These are phyloP conservation scores for Canariomyces notabilis DNA, from an alignment of 2,329 filamentous ascomycete species.

Conservation along the genomic window DNA sequence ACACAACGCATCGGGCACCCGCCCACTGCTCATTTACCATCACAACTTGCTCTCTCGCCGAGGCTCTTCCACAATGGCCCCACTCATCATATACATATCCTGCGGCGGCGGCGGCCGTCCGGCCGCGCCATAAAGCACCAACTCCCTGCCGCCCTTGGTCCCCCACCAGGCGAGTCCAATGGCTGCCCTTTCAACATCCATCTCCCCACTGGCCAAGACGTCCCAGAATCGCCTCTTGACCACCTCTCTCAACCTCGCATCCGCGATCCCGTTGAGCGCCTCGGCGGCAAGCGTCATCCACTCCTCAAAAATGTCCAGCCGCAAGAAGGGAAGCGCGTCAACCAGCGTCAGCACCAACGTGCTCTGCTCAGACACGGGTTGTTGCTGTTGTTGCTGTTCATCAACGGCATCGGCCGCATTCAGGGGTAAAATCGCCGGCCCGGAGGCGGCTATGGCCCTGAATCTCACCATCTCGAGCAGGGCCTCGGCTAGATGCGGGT, in stretches of 20 bases:
- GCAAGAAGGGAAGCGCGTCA: conserved; percentile 71
- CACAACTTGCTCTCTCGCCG: conserved; percentile 17
- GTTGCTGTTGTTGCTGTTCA: conserved; percentile 31
- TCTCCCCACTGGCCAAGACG: conserved; percentile 71
- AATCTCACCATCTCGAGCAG: conserved; percentile 73
- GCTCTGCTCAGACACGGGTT: conserved; percentile 67
- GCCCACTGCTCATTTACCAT: too few relatives aligned
- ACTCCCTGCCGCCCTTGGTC: conserved; percentile 48
- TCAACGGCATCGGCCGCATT: conserved; percentile 3
- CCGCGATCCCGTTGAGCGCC: conserved; percentile 59
- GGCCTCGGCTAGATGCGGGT: conserved; percentile 74
- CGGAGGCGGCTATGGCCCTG: conserved; percentile 50
- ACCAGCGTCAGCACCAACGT: conserved; percentile 71
- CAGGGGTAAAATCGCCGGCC: too few relatives aligned
- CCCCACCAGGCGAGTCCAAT: conserved; percentile 86
- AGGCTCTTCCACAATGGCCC: conserved; percentile 32
- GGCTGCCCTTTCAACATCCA: conserved; percentile 79
- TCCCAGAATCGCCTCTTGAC: conserved; percentile 75
- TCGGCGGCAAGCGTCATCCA: conserved; percentile 72
- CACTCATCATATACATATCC: conserved; percentile 48
- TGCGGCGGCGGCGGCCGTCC: conserved; percentile 17
- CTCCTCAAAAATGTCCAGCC: conserved; percentile 65
- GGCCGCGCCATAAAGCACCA: conserved; percentile 37
- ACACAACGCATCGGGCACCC: too few relatives aligned
- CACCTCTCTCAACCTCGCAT: conserved; percentile 55